Percentiles rank a stretch among this genome's conserved stretches.
Conservation (phyloP, 768 basidiomycete species). For the Coprinopsis marcescibilis region DNA sequence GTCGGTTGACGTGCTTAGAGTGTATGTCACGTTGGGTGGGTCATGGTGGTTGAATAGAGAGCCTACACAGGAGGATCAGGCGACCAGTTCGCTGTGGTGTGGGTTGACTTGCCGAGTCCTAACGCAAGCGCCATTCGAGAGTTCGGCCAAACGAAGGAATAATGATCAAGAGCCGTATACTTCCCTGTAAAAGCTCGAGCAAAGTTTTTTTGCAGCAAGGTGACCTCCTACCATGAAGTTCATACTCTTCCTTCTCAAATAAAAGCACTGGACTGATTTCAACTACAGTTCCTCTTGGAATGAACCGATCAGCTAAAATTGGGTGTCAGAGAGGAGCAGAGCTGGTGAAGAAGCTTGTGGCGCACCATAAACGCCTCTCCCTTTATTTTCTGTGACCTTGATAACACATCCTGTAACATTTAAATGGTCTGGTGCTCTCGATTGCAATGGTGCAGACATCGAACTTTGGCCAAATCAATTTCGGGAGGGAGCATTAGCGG, state of each 20-base stretch:
- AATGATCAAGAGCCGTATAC: constrained; percentile 65
- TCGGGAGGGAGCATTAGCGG: constrained; percentile 3
- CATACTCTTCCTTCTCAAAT: constrained; percentile 65
- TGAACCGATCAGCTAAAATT: constrained; percentile 41
- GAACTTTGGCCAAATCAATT: constrained; percentile 3
- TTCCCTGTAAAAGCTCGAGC: constrained; percentile 21
- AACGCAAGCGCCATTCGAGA: constrained; percentile 73
- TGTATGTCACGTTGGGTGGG: constrained; percentile 64
- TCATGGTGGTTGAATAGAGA: constrained; percentile 79
- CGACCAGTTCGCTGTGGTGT: not conserved
- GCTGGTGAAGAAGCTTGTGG: constrained; percentile 3
- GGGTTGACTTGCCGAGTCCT: constrained; percentile 56
- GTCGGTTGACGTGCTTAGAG: constrained; percentile 44
- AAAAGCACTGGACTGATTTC: constrained; percentile 87
- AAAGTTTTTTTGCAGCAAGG: not conserved
- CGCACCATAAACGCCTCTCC: constrained; percentile 62
- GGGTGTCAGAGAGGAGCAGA: constrained; percentile 6
- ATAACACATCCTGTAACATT: constrained; percentile 48
- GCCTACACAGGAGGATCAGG: constrained; percentile 33
- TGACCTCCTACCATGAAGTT: constrained; percentile 41
- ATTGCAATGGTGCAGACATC: constrained; percentile 8
- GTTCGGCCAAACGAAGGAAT: constrained; percentile 72
- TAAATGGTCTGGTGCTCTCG: constrained; percentile 26
- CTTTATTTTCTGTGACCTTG: constrained; percentile 39
- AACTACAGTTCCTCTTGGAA: constrained; percentile 60